Evolutionary conservation across 2,329 filamentous ascomycete genomes (phyloP).

Genomic region (Penicillium sp.): DNA sequence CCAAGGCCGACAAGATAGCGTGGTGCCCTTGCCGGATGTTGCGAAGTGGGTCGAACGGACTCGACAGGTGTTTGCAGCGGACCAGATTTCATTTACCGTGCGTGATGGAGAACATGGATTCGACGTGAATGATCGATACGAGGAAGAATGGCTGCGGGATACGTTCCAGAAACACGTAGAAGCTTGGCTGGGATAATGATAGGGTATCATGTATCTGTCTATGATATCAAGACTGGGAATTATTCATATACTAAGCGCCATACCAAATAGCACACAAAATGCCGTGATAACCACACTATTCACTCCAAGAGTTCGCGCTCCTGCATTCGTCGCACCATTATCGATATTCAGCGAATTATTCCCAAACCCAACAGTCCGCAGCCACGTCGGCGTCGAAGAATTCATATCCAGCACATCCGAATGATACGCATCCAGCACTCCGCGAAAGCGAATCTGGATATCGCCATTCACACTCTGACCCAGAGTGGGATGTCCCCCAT

Average conservation of each 20-base stretch:
- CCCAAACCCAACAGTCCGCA: conserved; percentile 6
- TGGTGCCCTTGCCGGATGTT: conserved; percentile 26
- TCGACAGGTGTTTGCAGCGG: conserved; percentile 17
- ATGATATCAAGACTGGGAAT: too few species aligned
- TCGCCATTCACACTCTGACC: neutral
- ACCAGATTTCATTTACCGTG: conserved; percentile 23
- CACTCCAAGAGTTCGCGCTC: too few species aligned
- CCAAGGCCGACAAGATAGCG: conserved; percentile 32
- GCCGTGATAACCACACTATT: too few species aligned
- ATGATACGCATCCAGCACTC: conserved; percentile 4
- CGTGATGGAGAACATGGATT: conserved; percentile 37
- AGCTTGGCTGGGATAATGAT: conserved; percentile 23
- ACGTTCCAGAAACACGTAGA: conserved; percentile 21
- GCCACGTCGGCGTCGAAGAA: conserved; percentile 3
- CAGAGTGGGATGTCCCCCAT: too few species aligned
- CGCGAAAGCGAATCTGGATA: neutral
- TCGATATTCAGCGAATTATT: conserved; percentile 8
- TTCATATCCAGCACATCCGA: conserved; percentile 4
- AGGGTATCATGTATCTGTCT: too few species aligned
- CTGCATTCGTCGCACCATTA: neutral
- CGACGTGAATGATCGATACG: conserved; percentile 21
- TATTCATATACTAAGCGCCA: too few species aligned
- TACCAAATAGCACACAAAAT: too few species aligned
- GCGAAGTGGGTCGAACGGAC: conserved; percentile 26
- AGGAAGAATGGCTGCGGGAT: conserved; percentile 29